Conservation (phyloP, 371 early-diverging fungal species). For the Parasitella parasitica region DNA sequence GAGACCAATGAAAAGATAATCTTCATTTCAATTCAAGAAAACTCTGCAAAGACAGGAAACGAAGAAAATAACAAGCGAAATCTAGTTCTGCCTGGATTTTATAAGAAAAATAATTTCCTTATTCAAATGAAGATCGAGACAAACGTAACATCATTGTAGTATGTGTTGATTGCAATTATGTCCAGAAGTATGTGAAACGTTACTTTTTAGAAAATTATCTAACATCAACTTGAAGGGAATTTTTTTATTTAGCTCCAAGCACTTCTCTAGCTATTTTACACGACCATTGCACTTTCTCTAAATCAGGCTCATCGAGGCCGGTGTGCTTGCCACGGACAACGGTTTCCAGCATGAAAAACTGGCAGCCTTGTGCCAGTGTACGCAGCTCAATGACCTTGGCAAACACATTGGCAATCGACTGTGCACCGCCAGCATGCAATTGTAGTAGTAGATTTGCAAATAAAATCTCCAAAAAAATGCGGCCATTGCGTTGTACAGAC, state of each 20-base stretch:
- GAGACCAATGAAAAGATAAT: conserved; percentile 2
- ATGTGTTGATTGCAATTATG: conserved; percentile 4
- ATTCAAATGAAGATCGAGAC: background rate
- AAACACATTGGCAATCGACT: conserved; percentile 60
- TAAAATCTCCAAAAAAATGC: conserved; percentile 68
- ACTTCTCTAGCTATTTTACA: conserved; percentile 65
- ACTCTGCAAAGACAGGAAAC: background rate
- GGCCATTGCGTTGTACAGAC: conserved; percentile 56
- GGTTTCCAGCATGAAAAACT: conserved; percentile 72
- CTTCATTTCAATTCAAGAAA: conserved; percentile 6
- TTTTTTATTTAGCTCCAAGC: conserved; percentile 26
- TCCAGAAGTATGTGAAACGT: conserved; percentile 5
- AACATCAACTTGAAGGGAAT: background rate
- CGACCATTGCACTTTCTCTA: conserved; percentile 61
- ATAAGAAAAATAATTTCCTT: conserved; percentile 5
- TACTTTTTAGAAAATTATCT: background rate
- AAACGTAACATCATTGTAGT: background rate
- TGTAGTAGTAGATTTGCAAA: conserved; percentile 53
- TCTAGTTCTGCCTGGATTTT: no score
- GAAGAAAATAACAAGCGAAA: no score
- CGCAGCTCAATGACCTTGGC: conserved; percentile 57
- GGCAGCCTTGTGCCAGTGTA: conserved; percentile 69
- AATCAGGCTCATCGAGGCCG: conserved; percentile 43
- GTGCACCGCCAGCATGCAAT: conserved; percentile 42
- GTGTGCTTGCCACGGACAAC: conserved; percentile 38